A percentile compares a stretch with the other conserved stretches of the same genome.
Evolutionary conservation across 768 basidiomycete genomes (phyloP).

Genomic region (Pisolithus orientalis): DNA sequence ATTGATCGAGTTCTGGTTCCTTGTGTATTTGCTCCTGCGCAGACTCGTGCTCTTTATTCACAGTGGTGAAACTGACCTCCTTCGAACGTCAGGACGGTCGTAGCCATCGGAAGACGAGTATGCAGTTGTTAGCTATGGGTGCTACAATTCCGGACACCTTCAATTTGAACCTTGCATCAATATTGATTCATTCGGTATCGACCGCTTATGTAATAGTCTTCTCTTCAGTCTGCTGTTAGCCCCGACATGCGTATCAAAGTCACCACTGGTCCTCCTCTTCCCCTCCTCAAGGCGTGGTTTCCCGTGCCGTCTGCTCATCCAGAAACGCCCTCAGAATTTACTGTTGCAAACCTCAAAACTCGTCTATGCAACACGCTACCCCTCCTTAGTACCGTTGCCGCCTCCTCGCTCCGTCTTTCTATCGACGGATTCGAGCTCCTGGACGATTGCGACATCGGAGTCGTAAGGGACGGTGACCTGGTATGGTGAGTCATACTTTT

Average conservation of each 20-base stretch:
- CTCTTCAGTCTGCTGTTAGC: no score
- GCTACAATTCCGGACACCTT: no score
- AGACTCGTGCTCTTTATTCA: no score
- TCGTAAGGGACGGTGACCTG: constrained; percentile 24
- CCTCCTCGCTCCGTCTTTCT: constrained; percentile 12
- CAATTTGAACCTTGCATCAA: no score
- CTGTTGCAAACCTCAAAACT: constrained; percentile 14
- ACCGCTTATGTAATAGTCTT: no score
- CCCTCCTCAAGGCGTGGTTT: constrained; percentile 49
- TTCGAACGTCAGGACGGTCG: no score
- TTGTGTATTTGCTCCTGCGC: no score
- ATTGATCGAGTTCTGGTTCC: no score
- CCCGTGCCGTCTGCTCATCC: constrained; percentile 21
- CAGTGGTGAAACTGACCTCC: no score
- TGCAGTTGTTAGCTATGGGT: no score
- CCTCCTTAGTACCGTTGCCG: not conserved
- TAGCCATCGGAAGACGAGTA: no score
- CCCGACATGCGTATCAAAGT: constrained; percentile 45
- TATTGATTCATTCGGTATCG: no score
- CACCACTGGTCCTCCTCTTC: constrained; percentile 42
- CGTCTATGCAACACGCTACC: constrained; percentile 13
- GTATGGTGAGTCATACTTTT: constrained; percentile 15
- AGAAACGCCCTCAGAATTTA: not conserved
- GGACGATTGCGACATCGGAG: constrained; percentile 18
- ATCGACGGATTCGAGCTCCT: constrained; percentile 26